A percentile compares a stretch with the other conserved stretches of the same genome.
Evolutionary conservation across 2,329 filamentous ascomycete species (phyloP).

Genomic region (Hypoxylon sp.): DNA sequence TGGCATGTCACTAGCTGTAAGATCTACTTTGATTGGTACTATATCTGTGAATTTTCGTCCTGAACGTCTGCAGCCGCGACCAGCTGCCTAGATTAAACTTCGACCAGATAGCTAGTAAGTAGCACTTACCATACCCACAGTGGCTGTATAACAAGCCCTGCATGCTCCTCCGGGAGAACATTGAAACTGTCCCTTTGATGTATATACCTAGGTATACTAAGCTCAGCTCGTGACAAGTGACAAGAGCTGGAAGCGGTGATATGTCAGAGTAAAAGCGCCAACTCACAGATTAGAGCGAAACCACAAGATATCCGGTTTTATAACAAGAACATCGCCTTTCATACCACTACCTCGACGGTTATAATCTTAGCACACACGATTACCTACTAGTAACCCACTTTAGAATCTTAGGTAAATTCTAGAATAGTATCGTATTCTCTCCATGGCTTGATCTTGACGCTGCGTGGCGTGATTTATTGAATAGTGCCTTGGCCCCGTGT

Average conservation of each 20-base stretch:
- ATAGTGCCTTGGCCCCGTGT: slow-evolving; percentile 6
- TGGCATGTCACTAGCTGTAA: slow-evolving; percentile 6
- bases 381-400: neutral
- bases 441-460: slow-evolving; percentile 22
- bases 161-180: neutral
- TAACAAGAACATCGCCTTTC: neutral
- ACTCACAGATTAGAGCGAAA: neutral
- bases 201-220: neutral
- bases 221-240: slow-evolving; percentile 1
- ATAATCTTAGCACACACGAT: neutral
- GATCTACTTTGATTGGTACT: neutral
- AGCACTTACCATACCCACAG: neutral
- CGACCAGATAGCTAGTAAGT: neutral
- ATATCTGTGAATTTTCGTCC: neutral
- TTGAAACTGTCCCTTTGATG: neutral
- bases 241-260: neutral
- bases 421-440: neutral
- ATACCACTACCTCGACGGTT: neutral
- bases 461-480: slow-evolving; percentile 22
- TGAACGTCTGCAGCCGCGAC: neutral
- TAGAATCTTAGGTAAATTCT: neutral
- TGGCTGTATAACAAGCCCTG: neutral
- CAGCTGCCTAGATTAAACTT: neutral
- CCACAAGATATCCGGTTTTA: neutral
- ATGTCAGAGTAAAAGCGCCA: neutral